Evolutionary conservation across 192 early-diverging fungal genomes (phyloP), one percentile per base, ranked within the genome.

Genomic region (Coemansia sp.): DNA sequence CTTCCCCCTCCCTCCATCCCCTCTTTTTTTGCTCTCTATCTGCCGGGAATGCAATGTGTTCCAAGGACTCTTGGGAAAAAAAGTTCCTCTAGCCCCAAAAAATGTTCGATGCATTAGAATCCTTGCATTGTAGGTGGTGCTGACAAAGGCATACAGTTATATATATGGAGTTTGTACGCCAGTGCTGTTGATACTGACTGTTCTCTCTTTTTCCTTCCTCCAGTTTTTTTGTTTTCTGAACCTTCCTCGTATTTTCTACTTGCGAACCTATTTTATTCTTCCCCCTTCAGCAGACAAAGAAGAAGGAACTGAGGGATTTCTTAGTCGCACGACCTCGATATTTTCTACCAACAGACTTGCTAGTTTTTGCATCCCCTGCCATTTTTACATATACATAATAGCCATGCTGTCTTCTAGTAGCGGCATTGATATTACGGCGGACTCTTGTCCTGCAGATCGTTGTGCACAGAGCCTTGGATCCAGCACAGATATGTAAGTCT

Each of bases 351-450:
- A 34, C 33, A 34, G 33, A 34, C n/a, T n/a, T n/a, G n/a, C n/a
- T n/a, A n/a, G n/a, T n/a, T n/a, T n/a, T n/a, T n/a, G n/a, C n/a
- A n/a, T n/a, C n/a, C n/a, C n/a, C n/a, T n/a, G n/a, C n/a, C n/a
- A n/a, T n/a, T n/a, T n/a, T n/a, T n/a, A n/a, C n/a, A n/a, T n/a
- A n/a, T n/a, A n/a, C n/a, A n/a, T n/a, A n/a, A n/a, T n/a, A n/a
- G n/a, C 17, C 22, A 70, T 70, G 68, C 68, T 70, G 9, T 70
- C 62, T 13, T 70, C 68, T 25, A 61, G 53, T 50, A 25, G 40
- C 52, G 50, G 40, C 29, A 19, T 40, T n/a, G 62, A 38, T 28
- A 22, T 31, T 47, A 48, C 29, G n/a, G n/a, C n/a, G n/a, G 57
- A 38, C 4, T 37, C 34, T 20, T 14, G 30, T 30, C 34, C 13